Evolutionary conservation across 192 early-diverging fungal genomes (phyloP).

Genomic region (Coemansia javaensis): DNA sequence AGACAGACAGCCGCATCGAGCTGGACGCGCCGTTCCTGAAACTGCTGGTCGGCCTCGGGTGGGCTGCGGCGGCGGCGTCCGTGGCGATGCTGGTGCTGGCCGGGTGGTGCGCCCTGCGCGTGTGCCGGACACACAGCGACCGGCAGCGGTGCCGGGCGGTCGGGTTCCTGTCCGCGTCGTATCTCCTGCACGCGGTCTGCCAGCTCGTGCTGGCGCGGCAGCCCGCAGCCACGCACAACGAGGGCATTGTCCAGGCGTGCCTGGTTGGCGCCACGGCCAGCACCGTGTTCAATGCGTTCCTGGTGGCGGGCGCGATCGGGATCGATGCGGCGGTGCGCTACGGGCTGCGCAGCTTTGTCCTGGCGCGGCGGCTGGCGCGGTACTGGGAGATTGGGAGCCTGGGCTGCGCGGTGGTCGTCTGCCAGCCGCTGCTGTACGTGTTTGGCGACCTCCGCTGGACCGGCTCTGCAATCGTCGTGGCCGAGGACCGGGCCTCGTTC

Average conservation of each 20-base stretch:
- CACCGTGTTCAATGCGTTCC: constrained; percentile 9
- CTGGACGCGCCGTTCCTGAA: background rate
- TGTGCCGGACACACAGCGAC: constrained; percentile 6
- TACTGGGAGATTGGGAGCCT: constrained; percentile 17
- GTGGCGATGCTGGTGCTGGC: constrained; percentile 12
- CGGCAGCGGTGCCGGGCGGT: constrained; percentile 24
- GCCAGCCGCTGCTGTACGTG: constrained; percentile 24
- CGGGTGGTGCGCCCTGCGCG: constrained; percentile 5
- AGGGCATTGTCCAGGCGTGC: background rate
- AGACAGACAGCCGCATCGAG: background rate
- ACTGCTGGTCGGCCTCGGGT: constrained; percentile 1
- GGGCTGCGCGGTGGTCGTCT: constrained; percentile 9
- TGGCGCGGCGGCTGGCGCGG: constrained; percentile 14
- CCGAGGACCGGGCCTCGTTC: constrained; percentile 3
- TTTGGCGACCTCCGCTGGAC: constrained; percentile 20
- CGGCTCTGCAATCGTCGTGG: constrained; percentile 2
- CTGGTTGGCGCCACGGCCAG: constrained; percentile 8
- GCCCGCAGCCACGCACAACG: background rate
- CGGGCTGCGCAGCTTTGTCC: constrained; percentile 30
- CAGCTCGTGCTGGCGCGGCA: constrained; percentile 15
- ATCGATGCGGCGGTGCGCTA: constrained; percentile 28
- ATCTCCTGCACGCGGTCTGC: constrained; percentile 8
- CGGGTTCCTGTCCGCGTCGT: constrained; percentile 9
- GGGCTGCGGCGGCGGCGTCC: constrained; percentile 3
- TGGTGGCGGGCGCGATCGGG: constrained; percentile 19